Base-by-base conservation (phyloP, 1,139 yeast genomes). In the Magnusiomyces suaveolens region DNA sequence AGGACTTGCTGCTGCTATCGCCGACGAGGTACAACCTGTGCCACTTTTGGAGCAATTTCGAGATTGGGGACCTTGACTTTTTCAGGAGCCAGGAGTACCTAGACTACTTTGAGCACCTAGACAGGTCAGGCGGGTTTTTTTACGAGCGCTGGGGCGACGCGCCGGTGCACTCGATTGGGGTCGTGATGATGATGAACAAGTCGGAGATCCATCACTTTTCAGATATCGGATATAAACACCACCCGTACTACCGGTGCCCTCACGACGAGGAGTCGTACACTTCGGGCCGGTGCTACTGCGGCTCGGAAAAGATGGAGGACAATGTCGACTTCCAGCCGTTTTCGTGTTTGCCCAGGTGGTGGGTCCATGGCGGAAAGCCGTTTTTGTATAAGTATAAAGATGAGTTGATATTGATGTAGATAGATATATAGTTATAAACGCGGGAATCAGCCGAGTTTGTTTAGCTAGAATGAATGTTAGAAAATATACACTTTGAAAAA, bases 131-230 rank as follows among this genome's bases (percentile, higher is more conserved):
- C 1, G 97, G 96, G 0, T 89, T 90, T 64, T 86, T 86, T 67
- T 88, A 88, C 66, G 74, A 72, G 69, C 74, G 98, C 60, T 92
- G 97, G 98, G 98, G 98, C 2, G 98, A 92, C 71, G 97, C 97
- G 0, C 97, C 98, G 0, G 95, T 92, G 3, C 97, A 92, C 68
- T 77, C 96, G 0, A 78, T 90, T 38, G 97, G 82, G 0, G 79
- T 83, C 3, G 71, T 83, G 1, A 68, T 90, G 39, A 70, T 92
- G 52, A 73, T 88, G 54, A 87, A 86, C 64, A 80, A 75, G 58
- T 69, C 79, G 48, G 81, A 84, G 63, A 78, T 92, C 52, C 90
- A 87, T 64, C 95, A 89, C 69, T 90, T 92, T 68, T 95, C 89
- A 60, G 96, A 89, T 64, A 77, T 92, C 32, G 97, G 97, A 0